Percentiles rank a stretch among this genome's conserved stretches.
These are phyloP conservation scores for Eutrema japonicum DNA, from an alignment of 345 rosid species.

Conservation along the genomic window DNA sequence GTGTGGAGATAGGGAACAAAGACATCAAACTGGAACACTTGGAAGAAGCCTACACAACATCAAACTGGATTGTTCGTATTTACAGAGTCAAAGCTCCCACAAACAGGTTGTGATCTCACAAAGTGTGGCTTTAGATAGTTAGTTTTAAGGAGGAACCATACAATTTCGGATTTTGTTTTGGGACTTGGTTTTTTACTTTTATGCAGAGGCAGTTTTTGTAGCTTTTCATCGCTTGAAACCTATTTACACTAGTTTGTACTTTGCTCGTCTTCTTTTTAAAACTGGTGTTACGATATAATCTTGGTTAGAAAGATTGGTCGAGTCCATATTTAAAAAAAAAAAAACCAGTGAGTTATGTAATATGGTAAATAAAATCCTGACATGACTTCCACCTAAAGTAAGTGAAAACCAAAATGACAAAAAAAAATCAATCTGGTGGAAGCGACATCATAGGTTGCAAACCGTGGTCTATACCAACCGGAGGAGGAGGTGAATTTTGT, in stretches of 20 bases:
- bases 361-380: too few species aligned
- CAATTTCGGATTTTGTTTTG: constrained; percentile 29
- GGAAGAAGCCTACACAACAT: constrained; percentile 97
- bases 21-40: constrained; percentile 85
- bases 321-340: too few species aligned
- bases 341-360: too few species aligned
- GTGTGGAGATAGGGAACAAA: constrained; percentile 97
- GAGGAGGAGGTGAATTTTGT: too few species aligned
- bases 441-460: too few species aligned
- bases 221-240: constrained; percentile 15
- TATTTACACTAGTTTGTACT: constrained; percentile 2
- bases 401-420: too few species aligned
- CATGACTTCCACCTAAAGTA: too few species aligned
- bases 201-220: constrained; percentile 20
- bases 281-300: too few species aligned
- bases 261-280: background rate
- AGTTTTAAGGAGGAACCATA: constrained; percentile 28
- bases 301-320: too few species aligned
- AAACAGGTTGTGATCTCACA: constrained; percentile 72
- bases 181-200: constrained; percentile 14
- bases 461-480: too few species aligned
- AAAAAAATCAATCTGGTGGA: too few species aligned
- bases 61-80: constrained; percentile 97
- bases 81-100: constrained; percentile 96
- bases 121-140: constrained; percentile 35